Evolutionary conservation across 1,139 yeast species (phyloP), one percentile per base, ranked within the genome.

Genomic region (Martiniozyma asiatica): DNA sequence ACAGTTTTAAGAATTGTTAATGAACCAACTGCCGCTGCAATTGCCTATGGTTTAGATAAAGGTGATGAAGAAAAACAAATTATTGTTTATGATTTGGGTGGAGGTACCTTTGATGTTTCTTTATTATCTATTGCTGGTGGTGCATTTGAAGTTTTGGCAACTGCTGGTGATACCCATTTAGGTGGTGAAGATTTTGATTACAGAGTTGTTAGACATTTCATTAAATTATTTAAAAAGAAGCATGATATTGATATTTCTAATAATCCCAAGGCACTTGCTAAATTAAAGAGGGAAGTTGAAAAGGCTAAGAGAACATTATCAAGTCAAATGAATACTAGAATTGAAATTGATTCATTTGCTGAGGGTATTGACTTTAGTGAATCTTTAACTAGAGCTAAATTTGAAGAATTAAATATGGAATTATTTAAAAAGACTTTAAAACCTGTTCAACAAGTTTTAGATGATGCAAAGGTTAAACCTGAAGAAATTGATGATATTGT

Each of bases 11-110:
- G 97, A 66, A 85, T 87, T 54, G 94, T 87, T 46, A 87, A 87
- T 59, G 97, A 87, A 67, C 97, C 97, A 42, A 87, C 97, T 35
- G 97, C 97, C 30, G 96, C 97, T 40, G 96, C 96, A 36, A 84
- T 87, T 58, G 97, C 97, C 39, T 87, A 87, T 62, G 97, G 97
- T 46, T 71, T 87, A 50, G 96, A 87, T 63, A 79, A 81, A 60
- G 68, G 79, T 42, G 87, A 79, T 49, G 84, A 78, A 45, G 71
- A 82, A 62, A 78, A 78, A 56, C 92, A 82, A 64, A 82, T 84
- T 48, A 74, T 84, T 54, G 93, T 84, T 41, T 85, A 81, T 64
- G 96, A 85, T 64, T 72, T 85, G 51, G 96, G 96, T 72, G 96
- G 94, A 56, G 94, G 94, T 66, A 82, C 94, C 51, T 82, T 82